These are phyloP conservation scores for Lentinula edodes DNA, from an alignment of 768 basidiomycete genomes.

Conservation along the genomic window DNA sequence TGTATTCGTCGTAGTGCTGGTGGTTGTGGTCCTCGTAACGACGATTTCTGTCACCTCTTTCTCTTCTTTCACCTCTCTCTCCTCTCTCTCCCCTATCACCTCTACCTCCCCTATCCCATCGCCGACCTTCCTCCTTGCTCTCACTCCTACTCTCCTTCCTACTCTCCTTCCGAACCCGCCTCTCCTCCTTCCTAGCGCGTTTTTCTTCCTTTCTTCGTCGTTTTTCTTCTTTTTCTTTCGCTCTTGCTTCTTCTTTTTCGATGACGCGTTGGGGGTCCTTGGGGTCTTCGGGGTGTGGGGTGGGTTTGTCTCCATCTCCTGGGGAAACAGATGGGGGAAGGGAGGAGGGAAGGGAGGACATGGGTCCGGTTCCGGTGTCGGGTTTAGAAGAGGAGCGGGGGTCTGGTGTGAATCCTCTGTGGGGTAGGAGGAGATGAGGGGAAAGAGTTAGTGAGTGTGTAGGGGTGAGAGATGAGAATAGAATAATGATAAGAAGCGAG, in stretches of 20 bases:
- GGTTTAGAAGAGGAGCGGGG: background rate
- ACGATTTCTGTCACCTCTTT: no score
- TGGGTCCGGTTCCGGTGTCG: background rate
- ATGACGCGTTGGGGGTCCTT: constrained; percentile 23
- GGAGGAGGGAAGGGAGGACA: background rate
- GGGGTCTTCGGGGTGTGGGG: constrained; percentile 13
- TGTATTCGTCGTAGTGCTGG: no score
- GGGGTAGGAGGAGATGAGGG: no score
- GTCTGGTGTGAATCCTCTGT: constrained; percentile 66
- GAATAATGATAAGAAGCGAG: no score
- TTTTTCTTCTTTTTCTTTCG: constrained; percentile 50
- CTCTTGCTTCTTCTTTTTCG: constrained; percentile 49
- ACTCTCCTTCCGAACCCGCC: constrained; percentile 28
- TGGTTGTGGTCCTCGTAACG: no score
- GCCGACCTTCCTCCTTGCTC: no score
- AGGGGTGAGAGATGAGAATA: background rate
- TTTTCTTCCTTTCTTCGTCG: constrained; percentile 52
- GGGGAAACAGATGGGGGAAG: no score
- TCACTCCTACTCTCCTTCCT: background rate
- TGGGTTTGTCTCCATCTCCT: constrained; percentile 18
- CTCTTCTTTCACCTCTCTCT: no score
- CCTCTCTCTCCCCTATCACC: no score
- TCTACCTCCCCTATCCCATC: no score
- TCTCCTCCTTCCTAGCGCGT: constrained; percentile 48
- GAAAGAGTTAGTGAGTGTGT: background rate